phyloP scores from a whole-genome alignment of 306 rosid species.

The Lagenaria siceraria region DNA sequence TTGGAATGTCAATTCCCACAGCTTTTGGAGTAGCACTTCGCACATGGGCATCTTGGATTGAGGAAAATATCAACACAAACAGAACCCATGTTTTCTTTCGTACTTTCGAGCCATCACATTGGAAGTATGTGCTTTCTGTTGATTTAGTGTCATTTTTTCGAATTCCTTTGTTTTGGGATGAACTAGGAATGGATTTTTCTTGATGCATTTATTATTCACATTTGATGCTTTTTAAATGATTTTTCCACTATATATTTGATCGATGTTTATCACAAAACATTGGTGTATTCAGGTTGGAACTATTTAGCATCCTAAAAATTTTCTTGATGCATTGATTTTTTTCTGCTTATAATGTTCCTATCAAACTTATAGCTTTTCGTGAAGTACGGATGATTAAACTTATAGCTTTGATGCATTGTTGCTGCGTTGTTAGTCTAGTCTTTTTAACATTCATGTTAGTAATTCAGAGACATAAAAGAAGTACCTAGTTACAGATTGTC shows the following conservation, averaged over 20 bases:
- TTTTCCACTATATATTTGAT: neutral
- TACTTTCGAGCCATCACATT: constrained; percentile 80
- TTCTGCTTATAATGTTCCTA: neutral
- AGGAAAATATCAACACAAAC: constrained; percentile 37
- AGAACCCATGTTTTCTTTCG: constrained; percentile 74
- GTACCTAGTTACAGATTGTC: no score
- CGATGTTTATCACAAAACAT: neutral
- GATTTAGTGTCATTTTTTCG: neutral
- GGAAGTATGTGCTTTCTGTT: constrained; percentile 27
- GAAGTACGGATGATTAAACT: neutral
- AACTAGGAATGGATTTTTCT: neutral
- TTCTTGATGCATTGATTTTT: neutral
- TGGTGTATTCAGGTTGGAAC: neutral
- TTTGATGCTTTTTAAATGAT: neutral
- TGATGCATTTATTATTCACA: neutral
- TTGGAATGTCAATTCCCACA: constrained; percentile 67
- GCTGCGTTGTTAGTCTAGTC: neutral
- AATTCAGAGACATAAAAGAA: no score
- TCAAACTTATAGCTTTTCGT: neutral
- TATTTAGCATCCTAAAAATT: neutral
- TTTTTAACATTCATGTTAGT: no score
- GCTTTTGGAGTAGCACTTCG: constrained; percentile 57
- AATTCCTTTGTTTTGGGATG: neutral
- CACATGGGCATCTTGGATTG: constrained; percentile 89
- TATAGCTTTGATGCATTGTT: no score